phyloP scores from a whole-genome alignment of 192 early-diverging fungal species.

The Mortierella alpina region DNA sequence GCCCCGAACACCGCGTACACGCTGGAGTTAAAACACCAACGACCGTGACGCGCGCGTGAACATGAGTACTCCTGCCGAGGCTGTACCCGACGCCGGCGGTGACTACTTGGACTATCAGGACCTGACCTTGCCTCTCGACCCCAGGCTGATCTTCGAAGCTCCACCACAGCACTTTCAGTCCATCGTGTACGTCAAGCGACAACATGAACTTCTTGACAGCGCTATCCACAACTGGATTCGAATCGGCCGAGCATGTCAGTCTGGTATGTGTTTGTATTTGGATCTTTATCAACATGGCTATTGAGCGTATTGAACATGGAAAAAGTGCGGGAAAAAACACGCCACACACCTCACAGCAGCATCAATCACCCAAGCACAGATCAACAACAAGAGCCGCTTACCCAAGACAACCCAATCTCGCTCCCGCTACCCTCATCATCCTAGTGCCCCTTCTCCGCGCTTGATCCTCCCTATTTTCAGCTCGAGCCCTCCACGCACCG shows the following conservation, averaged over 20 bases:
- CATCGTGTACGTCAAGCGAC: constrained; percentile 45
- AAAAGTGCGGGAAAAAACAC: constrained; percentile 28
- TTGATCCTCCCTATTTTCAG: neutral
- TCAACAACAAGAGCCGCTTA: neutral
- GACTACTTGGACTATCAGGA: constrained; percentile 44
- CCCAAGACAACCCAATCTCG: neutral
- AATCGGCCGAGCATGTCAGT: constrained; percentile 24
- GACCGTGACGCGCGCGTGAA: neutral
- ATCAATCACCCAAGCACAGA: neutral
- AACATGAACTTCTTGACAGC: constrained; percentile 40
- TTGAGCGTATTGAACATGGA: neutral
- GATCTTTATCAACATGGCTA: neutral
- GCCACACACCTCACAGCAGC: neutral
- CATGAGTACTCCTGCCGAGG: constrained; percentile 24
- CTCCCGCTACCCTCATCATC: neutral
- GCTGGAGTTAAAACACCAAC: neutral
- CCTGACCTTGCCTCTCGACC: constrained; percentile 38
- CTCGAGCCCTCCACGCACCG: too few species aligned
- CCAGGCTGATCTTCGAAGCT: constrained; percentile 46
- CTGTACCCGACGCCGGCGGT: constrained; percentile 1
- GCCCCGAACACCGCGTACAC: too few species aligned
- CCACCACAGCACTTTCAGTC: constrained; percentile 35
- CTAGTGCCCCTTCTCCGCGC: neutral
- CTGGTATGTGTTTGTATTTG: constrained; percentile 17
- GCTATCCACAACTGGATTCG: constrained; percentile 41